phyloP scores from a whole-genome alignment of 1,139 yeast genomes.

The Zygoascus hellenicus region DNA sequence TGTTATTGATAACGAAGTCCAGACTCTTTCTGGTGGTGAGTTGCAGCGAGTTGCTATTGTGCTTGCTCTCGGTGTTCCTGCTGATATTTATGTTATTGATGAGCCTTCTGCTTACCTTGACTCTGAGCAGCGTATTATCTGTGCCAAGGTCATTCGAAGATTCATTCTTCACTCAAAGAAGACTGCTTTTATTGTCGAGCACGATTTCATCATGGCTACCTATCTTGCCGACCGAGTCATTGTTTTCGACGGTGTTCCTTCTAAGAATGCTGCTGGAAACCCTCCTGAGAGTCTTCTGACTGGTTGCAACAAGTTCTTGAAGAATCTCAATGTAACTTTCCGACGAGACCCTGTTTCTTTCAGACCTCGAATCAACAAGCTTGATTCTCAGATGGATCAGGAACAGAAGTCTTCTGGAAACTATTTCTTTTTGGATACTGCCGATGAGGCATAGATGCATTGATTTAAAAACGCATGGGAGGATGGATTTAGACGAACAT shows the following conservation, averaged over 20 bases:
- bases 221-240: slow-evolving; percentile 97
- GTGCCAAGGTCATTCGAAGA: slow-evolving; percentile 97
- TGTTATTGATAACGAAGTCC: slow-evolving; percentile 95
- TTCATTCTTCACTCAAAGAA: slow-evolving; percentile 93
- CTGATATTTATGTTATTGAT: slow-evolving; percentile 93
- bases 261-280: slow-evolving; percentile 74
- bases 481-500: neutral
- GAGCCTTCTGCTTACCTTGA: slow-evolving; percentile 98
- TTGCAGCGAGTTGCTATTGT: slow-evolving; percentile 98
- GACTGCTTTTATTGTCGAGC: slow-evolving; percentile 98
- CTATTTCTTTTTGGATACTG: slow-evolving; percentile 86
- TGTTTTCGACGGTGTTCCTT: slow-evolving; percentile 94
- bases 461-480: neutral
- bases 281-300: slow-evolving; percentile 88
- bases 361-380: slow-evolving; percentile 97
- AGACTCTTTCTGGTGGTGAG: slow-evolving; percentile 98
- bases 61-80: slow-evolving; percentile 86
- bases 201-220: slow-evolving; percentile 99
- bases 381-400: slow-evolving; percentile 97
- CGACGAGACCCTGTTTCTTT: slow-evolving; percentile 98
- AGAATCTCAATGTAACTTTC: slow-evolving; percentile 94
- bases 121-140: slow-evolving; percentile 98
- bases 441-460: slow-evolving; percentile 27
- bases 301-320: slow-evolving; percentile 95
- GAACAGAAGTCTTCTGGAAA: slow-evolving; percentile 90